Evolutionary conservation across 73 alveolate species (phyloP).

Genomic region (Tetrahymena borealis): DNA sequence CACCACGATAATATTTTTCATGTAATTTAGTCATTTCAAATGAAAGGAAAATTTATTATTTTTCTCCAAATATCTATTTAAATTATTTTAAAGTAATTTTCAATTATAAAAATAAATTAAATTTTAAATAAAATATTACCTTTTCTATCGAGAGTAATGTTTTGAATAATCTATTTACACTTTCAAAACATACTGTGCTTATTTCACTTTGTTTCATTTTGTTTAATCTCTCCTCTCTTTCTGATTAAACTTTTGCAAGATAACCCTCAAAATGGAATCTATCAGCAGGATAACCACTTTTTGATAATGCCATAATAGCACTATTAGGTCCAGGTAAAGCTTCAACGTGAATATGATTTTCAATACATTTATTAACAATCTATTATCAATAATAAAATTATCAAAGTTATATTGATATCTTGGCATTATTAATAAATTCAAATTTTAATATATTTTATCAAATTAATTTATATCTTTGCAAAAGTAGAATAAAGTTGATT

Average conservation of each 20-base stretch:
- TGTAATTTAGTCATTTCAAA: slow-evolving; percentile 68
- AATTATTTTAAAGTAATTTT: neutral
- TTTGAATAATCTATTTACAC: slow-evolving; percentile 42
- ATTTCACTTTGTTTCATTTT: slow-evolving; percentile 33
- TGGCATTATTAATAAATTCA: neutral
- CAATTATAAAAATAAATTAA: neutral
- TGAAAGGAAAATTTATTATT: slow-evolving; percentile 56
- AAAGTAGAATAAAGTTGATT: neutral
- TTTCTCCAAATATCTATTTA: slow-evolving; percentile 53
- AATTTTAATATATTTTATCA: neutral
- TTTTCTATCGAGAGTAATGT: slow-evolving; percentile 27
- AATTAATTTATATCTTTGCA: neutral
- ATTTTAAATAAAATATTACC: too few relatives aligned
- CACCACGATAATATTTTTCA: slow-evolving; percentile 48
- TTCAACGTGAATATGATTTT: slow-evolving; percentile 58
- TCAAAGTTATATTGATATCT: neutral
- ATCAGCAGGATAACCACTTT: slow-evolving; percentile 74
- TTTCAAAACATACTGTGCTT: slow-evolving; percentile 52
- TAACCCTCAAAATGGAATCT: slow-evolving; percentile 64
- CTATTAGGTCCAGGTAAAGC: slow-evolving; percentile 84
- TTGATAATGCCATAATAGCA: slow-evolving; percentile 59
- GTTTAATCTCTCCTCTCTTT: slow-evolving; percentile 32
- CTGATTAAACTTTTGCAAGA: slow-evolving; percentile 44
- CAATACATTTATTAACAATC: slow-evolving; percentile 52
- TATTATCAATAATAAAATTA: neutral